Base-by-base conservation (phyloP, 2,329 filamentous ascomycete genomes). In the Myriosclerotinia curreyana region DNA sequence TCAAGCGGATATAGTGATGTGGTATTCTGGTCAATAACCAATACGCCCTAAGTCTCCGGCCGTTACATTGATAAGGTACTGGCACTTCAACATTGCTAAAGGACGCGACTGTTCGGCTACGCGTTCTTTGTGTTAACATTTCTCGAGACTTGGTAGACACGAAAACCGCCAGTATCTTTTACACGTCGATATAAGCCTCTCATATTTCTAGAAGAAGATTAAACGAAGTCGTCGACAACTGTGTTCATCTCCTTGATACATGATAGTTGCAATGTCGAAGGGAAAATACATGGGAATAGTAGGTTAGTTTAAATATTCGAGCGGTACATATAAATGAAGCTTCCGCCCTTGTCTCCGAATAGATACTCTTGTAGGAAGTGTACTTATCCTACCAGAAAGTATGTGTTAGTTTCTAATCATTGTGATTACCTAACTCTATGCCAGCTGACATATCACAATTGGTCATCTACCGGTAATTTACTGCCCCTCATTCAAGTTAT, bases 1-100 rank as follows among this genome's bases (percentile, higher is more conserved):
- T n/a, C n/a, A n/a, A n/a, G n/a, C n/a, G n/a, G n/a, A n/a, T n/a
- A n/a, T n/a, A n/a, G n/a, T n/a, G n/a, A n/a, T n/a, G n/a, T n/a
- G n/a, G n/a, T 25, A 28, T 42, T 55, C 52, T 42, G 28, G 4
- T 31, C 28, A 31, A 31, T 6, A 54, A 38, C 36, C 5, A 54
- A 40, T 34, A 53, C 28, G 28, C 28, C 28, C 28, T 31, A n/a
- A 17, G 8, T 22, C 25, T 31, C 42, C 36, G 2, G 36, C 15
- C 34, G 14, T 17, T 38, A 54, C 52, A 53, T 40, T 54, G 51
- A 54, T 42, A 42, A 54, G 36, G 52, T 40, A 54, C n/a, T 34
- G 40, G 12, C 36, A 20, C 51, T 53, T 36, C 51, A 53, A n/a
- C 9, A 53, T n/a, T 53, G 17, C 14, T 36, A 38, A 22, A 36